phyloP scores from a whole-genome alignment of 2,329 filamentous ascomycete species.

The Mycogone perniciosa region DNA sequence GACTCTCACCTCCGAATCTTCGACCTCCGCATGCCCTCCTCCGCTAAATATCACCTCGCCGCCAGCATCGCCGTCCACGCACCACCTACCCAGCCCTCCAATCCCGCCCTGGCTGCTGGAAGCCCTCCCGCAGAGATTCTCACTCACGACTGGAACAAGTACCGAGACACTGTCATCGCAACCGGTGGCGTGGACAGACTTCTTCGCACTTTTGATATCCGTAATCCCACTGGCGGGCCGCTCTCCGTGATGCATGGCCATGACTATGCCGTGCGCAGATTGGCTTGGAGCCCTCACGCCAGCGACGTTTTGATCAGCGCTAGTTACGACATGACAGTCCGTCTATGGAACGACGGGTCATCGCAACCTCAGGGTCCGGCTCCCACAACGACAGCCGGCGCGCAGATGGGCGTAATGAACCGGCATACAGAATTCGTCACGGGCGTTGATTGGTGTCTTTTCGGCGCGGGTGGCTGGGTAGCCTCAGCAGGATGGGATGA shows the following conservation, averaged over 20 bases:
- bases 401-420: constrained; percentile 81
- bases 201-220: constrained; percentile 85
- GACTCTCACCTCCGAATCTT: constrained; percentile 88
- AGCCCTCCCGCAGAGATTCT: constrained; percentile 72
- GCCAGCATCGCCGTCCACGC: constrained; percentile 78
- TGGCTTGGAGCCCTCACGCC: constrained; percentile 93
- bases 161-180: constrained; percentile 75
- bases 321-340: constrained; percentile 96
- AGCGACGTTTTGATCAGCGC: constrained; percentile 79
- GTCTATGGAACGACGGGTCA: constrained; percentile 79
- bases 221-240: constrained; percentile 67
- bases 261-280: constrained; percentile 78
- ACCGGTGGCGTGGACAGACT: constrained; percentile 83
- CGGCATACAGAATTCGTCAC: constrained; percentile 93
- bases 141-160: constrained; percentile 99
- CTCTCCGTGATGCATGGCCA: constrained; percentile 73
- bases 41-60: constrained; percentile 80
- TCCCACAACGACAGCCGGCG: constrained; percentile 45
- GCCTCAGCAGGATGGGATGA: constrained; percentile 95
- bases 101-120: constrained; percentile 28
- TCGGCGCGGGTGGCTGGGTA: constrained; percentile 92
- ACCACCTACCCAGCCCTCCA: constrained; percentile 42
- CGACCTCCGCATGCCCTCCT: constrained; percentile 81
- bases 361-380: constrained; percentile 31
- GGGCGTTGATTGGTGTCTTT: constrained; percentile 96